Evolutionary conservation across 345 rosid species (phyloP).

Genomic region (Nasturtium officinale): DNA sequence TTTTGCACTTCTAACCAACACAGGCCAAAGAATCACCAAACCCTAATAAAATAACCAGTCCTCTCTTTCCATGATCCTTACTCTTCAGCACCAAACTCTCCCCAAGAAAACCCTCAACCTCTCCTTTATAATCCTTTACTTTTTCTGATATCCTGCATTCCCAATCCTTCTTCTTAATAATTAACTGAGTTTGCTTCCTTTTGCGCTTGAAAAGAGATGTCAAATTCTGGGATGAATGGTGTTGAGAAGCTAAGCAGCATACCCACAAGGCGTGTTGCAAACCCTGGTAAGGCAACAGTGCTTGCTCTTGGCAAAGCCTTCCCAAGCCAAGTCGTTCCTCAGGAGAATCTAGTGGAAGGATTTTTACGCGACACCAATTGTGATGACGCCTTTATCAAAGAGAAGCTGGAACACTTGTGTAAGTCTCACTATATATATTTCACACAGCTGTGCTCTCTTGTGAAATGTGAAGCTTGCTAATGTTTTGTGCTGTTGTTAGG

Average conservation of each 20-base stretch:
- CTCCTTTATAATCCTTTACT: constrained; percentile 49
- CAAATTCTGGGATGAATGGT: constrained; percentile 39
- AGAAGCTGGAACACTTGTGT: constrained; percentile 88
- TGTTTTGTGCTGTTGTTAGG: constrained; percentile 51
- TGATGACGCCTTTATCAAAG: constrained; percentile 66
- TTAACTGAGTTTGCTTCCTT: constrained; percentile 27
- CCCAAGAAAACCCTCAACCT: constrained; percentile 49
- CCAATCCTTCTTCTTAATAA: constrained; percentile 34
- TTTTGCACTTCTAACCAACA: constrained; percentile 46
- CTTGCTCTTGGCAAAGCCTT: constrained; percentile 96
- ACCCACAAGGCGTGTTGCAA: constrained; percentile 50
- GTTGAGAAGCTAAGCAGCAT: constrained; percentile 31
- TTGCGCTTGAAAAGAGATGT: constrained; percentile 47
- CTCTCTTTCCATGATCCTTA: constrained; percentile 52
- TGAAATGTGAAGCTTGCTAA: constrained; percentile 20
- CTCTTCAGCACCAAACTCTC: constrained; percentile 60
- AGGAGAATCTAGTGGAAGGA: constrained; percentile 88
- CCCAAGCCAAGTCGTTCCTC: constrained; percentile 76
- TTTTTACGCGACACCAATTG: constrained; percentile 84
- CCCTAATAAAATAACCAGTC: constrained; percentile 33
- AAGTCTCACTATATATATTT: constrained; percentile 38
- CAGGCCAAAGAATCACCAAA: constrained; percentile 51
- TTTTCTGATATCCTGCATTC: constrained; percentile 32
- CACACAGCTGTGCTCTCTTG: neutral
- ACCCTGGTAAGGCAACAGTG: constrained; percentile 78